Percentiles rank a stretch among this genome's conserved stretches.
Conservation (phyloP, 1,284 basidiomycete species). For the Rhodotorula sp. region DNA sequence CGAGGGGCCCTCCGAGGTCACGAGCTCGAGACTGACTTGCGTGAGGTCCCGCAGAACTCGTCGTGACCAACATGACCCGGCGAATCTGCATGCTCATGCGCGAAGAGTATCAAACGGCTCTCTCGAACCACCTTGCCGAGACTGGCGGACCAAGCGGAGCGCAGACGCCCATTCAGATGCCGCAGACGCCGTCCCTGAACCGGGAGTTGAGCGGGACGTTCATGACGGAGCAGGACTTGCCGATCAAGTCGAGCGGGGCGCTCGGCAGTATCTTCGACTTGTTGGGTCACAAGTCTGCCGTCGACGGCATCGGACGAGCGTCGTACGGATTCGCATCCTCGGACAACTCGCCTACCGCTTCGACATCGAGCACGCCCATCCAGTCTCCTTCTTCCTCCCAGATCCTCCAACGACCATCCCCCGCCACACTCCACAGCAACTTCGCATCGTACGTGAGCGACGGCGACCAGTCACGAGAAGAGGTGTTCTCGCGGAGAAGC, state of each 20-base stretch:
- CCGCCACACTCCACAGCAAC: neutral
- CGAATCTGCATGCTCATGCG: slow-evolving; percentile 87
- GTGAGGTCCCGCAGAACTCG: slow-evolving; percentile 64
- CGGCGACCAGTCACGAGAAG: slow-evolving; percentile 14
- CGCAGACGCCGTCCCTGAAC: slow-evolving; percentile 28
- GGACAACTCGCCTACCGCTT: neutral
- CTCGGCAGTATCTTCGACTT: slow-evolving; percentile 38
- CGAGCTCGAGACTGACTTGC: neutral
- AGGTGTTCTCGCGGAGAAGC: slow-evolving; percentile 41
- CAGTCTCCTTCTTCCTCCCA: slow-evolving; percentile 22
- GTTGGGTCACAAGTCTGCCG: slow-evolving; percentile 31
- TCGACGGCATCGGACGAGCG: neutral
- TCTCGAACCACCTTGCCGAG: slow-evolving; percentile 32
- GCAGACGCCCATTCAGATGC: slow-evolving; percentile 13
- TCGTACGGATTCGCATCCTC: slow-evolving; percentile 1
- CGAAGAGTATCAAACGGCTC: slow-evolving; percentile 73
- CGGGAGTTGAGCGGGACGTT: slow-evolving; percentile 14
- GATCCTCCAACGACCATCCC: slow-evolving; percentile 19
- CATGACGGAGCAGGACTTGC: slow-evolving; percentile 26
- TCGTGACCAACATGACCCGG: slow-evolving; percentile 88
- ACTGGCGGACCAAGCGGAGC: slow-evolving; percentile 4
- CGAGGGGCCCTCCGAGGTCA: no score
- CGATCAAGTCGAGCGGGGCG: slow-evolving; percentile 11
- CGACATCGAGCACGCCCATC: neutral
- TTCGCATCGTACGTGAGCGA: neutral